Evolutionary conservation across 1,284 basidiomycete genomes (phyloP), one percentile per base, ranked within the genome.

Genomic region (Apiotrichum sp.): DNA sequence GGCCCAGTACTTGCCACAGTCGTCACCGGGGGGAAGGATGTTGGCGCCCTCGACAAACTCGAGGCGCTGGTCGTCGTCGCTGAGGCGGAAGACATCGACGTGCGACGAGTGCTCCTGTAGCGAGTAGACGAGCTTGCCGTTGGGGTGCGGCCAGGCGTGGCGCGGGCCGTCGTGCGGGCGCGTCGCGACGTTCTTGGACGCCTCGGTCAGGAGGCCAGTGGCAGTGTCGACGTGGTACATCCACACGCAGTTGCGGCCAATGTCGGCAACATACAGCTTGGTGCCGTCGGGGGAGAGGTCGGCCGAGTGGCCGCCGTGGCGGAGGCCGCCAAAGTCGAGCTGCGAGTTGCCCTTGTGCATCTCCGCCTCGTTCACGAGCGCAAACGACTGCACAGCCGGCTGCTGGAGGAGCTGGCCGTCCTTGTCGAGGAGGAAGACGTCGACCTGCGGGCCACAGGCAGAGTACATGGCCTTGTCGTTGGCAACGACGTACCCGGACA

Each of bases 161-260:
- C 76, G 64, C 8, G 76, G 76, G 0, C 73, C 76, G 53, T 77
- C 76, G 59, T 72, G 67, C 8, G 64, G 53, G 22, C 75, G 68
- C 8, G 68, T 70, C 6, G 74, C 71, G 43, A 71, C 56, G 54
- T 65, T 70, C 63, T 76, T 75, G 31, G 69, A 66, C 8, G 67
- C 69, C 33, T 70, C 60, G 13, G 58, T 64, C 7, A 75, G 64
- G 1, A 59, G 53, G 13, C 72, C 59, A 55, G 52, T 68, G 57
- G 35, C 39, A 16, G 7, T 56, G 53, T 68, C 65, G 22, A 77
- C 70, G 36, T 66, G 59, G 63, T 75, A 75, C 6, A 72, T 64
- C 67, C 75, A 77, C 47, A 77, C 60, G 45, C 71, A 73, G 62
- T 77, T 77, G 11, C 76, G 67, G 2, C 76, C 76, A 43, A 74